A percentile compares a stretch with the other conserved stretches of the same genome.
phyloP scores from a whole-genome alignment of 2,329 filamentous ascomycete genomes.

The Hypoxylon sp. region DNA sequence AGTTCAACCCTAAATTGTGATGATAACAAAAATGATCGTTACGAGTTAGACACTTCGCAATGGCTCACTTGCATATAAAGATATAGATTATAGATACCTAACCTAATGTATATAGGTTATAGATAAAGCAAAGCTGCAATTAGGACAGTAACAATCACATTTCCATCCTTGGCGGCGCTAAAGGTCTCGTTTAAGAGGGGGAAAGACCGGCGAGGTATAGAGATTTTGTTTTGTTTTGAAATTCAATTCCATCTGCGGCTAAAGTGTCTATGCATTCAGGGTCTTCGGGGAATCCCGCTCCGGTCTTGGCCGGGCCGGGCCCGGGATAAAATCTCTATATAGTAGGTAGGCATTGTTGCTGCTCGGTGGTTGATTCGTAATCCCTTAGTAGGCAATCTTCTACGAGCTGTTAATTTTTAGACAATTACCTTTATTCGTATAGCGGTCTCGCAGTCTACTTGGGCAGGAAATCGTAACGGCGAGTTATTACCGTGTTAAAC shows the following conservation, averaged over 20 bases:
- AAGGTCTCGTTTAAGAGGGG: no score
- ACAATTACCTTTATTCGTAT: neutral
- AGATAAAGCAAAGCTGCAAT: slow-evolving; percentile 1
- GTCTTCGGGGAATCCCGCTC: slow-evolving; percentile 19
- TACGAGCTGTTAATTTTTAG: neutral
- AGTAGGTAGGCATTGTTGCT: slow-evolving; percentile 11
- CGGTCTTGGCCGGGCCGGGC: slow-evolving; percentile 21
- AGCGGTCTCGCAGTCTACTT: neutral
- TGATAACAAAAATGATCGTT: neutral
- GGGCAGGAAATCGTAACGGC: neutral
- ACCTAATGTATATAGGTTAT: slow-evolving; percentile 22
- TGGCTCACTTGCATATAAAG: slow-evolving; percentile 10
- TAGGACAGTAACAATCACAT: neutral
- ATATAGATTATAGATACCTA: slow-evolving; percentile 22
- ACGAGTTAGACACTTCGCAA: neutral
- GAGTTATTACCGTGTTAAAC: neutral
- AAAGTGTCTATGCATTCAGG: no score
- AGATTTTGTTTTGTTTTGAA: neutral
- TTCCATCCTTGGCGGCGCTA: no score
- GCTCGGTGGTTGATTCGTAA: neutral
- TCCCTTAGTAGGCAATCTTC: neutral
- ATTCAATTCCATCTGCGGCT: neutral
- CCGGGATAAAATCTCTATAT: neutral
- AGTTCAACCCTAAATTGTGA: slow-evolving; percentile 41
- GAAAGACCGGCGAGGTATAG: no score